phyloP scores from a whole-genome alignment of 805 yeast species.

The Phaffomyces thermotolerans region DNA sequence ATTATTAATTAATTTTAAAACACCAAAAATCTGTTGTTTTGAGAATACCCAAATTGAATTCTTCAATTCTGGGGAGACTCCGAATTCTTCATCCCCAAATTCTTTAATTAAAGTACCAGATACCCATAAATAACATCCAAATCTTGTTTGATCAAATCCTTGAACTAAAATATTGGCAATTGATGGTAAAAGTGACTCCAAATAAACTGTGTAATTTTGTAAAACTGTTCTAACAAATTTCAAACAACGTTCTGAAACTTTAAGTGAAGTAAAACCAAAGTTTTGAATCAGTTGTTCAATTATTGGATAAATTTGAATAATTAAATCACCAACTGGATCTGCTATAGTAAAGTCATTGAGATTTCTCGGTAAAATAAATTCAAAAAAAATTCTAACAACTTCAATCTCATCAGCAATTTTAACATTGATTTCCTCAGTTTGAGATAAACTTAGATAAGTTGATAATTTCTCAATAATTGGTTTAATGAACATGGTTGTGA shows the following conservation, averaged over 20 bases:
- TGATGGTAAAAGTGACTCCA: slow-evolving; percentile 52
- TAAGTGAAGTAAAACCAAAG: slow-evolving; percentile 46
- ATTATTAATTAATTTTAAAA: slow-evolving; percentile 37
- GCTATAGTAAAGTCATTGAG: slow-evolving; percentile 16
- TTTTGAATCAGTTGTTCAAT: slow-evolving; percentile 40
- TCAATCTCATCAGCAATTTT: slow-evolving; percentile 71
- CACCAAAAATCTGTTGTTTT: slow-evolving; percentile 52
- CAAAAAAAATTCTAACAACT: slow-evolving; percentile 52
- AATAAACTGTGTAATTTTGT: slow-evolving; percentile 50
- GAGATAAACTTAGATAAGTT: slow-evolving; percentile 16
- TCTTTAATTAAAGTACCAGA: slow-evolving; percentile 77
- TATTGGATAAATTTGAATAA: slow-evolving; percentile 57
- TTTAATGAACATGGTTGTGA: slow-evolving; percentile 55
- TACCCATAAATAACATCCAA: slow-evolving; percentile 86
- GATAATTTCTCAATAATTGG: slow-evolving; percentile 51
- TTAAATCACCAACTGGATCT: slow-evolving; percentile 47
- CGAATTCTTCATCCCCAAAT: slow-evolving; percentile 35
- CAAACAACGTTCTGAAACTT: slow-evolving; percentile 67
- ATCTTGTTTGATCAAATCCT: slow-evolving; percentile 62
- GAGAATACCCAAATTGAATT: slow-evolving; percentile 71
- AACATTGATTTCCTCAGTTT: slow-evolving; percentile 31
- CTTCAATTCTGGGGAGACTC: slow-evolving; percentile 30
- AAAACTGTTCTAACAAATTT: slow-evolving; percentile 62
- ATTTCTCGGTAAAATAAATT: slow-evolving; percentile 42
- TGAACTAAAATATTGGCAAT: slow-evolving; percentile 60